Base-by-base conservation (phyloP, 108 stramenopile genomes). In the Cyclotella baltica region DNA sequence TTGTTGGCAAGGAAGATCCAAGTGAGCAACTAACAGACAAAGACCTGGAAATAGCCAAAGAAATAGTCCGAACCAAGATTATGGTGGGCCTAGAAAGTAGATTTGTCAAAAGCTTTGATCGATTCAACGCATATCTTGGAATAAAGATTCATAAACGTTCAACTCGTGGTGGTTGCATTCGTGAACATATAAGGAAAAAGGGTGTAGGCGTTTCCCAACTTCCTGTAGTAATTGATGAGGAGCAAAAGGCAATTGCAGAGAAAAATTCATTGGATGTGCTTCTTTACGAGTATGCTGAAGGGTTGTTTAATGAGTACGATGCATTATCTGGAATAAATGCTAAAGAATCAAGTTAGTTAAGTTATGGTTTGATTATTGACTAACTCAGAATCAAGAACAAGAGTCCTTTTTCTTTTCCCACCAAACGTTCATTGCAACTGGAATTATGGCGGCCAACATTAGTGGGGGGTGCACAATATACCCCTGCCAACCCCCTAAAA, bases 11-110 rank as follows among this genome's bases (percentile, higher is more conserved):
- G 73, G 27, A 52, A 19, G 37, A 64, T 40, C 50, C 48, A 19
- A 52, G 33, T 50, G 10, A 29, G 0, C 35, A 35, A 13, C 25
- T 85, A 29, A 73, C 65, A 11, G 23, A 18, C 22, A 46, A 67
- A 43, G 83, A 83, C 29, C 36, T 83, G 19, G 38, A 46, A 20
- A 2, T 78, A 27, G 82, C 82, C 31, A 83, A 83, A 48, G 65
- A 83, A 38, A 73, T 83, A 8, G 37, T 83, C 1, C 43, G 62
- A 51, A 43, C 55, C n/a, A 74, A 74, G 40, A 40, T 74, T 8
- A 18, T 64, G 11, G 63, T 74, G 9, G 73, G 73, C 29, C 73
- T 74, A 0, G 73, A 74, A 52, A 40, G 19, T 27, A 37, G 22
- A 48, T 74, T 74, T 30, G 52, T 52, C 40, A 46, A 74, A 38